Percentiles rank a stretch among this genome's conserved stretches.
phyloP scores from a whole-genome alignment of 345 rosid species.

The Psidium guajava region DNA sequence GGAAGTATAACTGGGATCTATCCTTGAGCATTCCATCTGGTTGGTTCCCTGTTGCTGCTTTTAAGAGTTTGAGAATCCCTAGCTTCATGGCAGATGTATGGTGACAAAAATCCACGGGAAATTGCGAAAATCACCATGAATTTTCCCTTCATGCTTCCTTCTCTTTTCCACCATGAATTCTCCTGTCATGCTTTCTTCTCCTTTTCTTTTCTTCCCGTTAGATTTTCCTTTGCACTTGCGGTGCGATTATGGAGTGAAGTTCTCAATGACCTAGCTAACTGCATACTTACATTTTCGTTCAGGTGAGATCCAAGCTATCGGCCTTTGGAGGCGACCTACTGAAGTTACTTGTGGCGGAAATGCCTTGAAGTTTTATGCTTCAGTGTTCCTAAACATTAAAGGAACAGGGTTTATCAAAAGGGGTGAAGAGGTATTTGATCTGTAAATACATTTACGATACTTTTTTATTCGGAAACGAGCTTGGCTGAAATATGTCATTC shows the following conservation, averaged over 20 bases:
- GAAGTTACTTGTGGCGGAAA: slow-evolving; percentile 99
- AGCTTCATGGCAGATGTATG: neutral
- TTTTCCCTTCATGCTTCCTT: neutral
- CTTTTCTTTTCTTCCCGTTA: neutral
- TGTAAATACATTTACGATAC: neutral
- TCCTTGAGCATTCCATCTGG: neutral
- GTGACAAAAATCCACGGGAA: neutral
- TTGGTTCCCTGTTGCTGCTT: neutral
- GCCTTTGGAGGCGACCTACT: slow-evolving; percentile 83
- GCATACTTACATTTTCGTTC: neutral
- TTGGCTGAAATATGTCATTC: neutral
- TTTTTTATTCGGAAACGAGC: neutral
- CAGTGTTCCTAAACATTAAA: slow-evolving; percentile 70
- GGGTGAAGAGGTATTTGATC: slow-evolving; percentile 69
- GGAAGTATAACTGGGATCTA: neutral
- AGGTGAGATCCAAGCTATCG: slow-evolving; percentile 86
- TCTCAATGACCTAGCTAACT: neutral
- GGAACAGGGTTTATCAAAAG: slow-evolving; percentile 67
- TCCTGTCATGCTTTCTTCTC: neutral
- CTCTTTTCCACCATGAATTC: neutral
- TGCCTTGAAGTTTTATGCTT: slow-evolving; percentile 97
- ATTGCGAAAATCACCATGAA: neutral
- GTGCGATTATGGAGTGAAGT: neutral
- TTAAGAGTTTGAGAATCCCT: neutral
- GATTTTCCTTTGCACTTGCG: neutral